Evolutionary conservation across 768 basidiomycete species (phyloP), one percentile per base, ranked within the genome.

Genomic region (Suillus placidus): DNA sequence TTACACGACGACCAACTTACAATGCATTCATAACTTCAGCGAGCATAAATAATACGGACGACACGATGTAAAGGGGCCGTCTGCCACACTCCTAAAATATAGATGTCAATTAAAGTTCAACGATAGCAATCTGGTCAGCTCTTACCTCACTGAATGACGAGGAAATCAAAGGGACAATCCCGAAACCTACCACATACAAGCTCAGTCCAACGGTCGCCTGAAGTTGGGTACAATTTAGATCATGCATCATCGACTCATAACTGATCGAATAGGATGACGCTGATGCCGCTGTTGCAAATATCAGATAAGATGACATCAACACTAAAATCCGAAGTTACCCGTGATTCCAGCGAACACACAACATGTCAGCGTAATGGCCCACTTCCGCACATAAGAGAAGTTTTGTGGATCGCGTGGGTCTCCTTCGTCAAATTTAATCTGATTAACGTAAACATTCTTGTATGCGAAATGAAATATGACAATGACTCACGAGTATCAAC

Each of bases 61-160:
- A 86, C 47, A 75, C 78, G n/a, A 86, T 69, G 68, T 88, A 88
- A 2, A 89, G 68, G 4, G 87, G 87, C 47, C 82, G 82, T 62
- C 88, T 73, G 23, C 88, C 88, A 66, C 88, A 84, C 68, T 90
- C 90, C 74, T 92, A 23, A 5, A 54, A 2, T 9, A 20, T 10
- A 30, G 43, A 62, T 61, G 37, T 7, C 7, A 13, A 5, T 72
- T 45, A 67, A 63, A 3, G 9, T 1, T 26, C 10, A 35, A 51
- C 35, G 5, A n/a, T 32, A 49, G 6, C 2, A 16, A 54, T 32
- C 13, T 13, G 18, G 35, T 3, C 20, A 42, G 0, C 18, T 6
- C 72, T 14, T 45, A 74, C 88, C 70, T 90, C 88, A 71, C 87
- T 88, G 73, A 89, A 84, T 0, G 88, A 83, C 6, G 88, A 84